These are phyloP conservation scores for Mycena crocata DNA, from an alignment of 768 basidiomycete species.

Conservation along the genomic window DNA sequence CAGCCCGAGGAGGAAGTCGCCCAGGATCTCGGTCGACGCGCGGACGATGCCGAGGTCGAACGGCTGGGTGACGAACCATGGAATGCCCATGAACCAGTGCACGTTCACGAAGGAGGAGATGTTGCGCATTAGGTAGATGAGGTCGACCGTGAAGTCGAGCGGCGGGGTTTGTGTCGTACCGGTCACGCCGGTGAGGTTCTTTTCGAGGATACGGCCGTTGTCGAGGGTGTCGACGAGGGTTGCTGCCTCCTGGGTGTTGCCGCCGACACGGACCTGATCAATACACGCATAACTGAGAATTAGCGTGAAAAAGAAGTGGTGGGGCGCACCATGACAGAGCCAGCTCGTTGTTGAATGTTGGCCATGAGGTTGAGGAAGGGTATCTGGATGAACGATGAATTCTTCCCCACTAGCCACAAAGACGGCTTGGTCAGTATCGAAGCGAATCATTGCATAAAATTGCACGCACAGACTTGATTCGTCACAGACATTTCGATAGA, in stretches of 20 bases:
- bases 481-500: not conserved
- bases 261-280: not conserved
- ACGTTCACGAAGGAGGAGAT: not conserved
- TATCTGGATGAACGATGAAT: not conserved
- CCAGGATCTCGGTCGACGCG: too few relatives aligned
- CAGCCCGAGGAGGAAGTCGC: too few relatives aligned
- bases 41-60: too few relatives aligned
- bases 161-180: not conserved
- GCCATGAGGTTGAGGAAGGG: constrained; percentile 4
- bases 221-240: not conserved
- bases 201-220: not conserved
- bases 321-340: too few relatives aligned
- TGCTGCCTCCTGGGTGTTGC: not conserved
- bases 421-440: not conserved
- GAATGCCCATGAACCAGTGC: not conserved
- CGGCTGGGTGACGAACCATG: not conserved
- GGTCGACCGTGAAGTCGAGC: not conserved
- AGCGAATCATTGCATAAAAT: too few relatives aligned
- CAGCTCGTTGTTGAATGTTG: not conserved
- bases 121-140: too few relatives aligned
- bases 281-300: too few relatives aligned
- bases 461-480: constrained; percentile 2
- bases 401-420: not conserved
- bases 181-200: too few relatives aligned
- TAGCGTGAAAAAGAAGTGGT: too few relatives aligned